Conservation (phyloP, 192 early-diverging fungal genomes). For the Gryganskiella cystojenkinii region DNA sequence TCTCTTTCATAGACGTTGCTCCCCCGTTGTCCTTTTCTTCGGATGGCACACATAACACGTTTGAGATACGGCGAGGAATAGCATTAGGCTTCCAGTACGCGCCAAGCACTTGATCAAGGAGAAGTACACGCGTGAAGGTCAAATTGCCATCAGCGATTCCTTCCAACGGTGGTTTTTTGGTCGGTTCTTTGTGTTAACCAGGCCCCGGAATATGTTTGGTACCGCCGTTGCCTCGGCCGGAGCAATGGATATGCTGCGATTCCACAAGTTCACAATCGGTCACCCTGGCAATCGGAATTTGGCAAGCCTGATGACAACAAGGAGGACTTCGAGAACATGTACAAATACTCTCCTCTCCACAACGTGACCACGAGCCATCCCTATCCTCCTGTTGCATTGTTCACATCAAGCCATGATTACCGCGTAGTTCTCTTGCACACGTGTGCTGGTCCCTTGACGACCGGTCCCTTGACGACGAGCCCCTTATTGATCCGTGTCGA, state of each 20-base stretch:
- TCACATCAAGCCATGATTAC: constrained; percentile 78
- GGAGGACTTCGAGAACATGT: constrained; percentile 72
- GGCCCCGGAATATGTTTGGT: constrained; percentile 79
- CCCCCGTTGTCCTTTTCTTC: too few species aligned
- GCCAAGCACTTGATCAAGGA: constrained; percentile 68
- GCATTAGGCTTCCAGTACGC: constrained; percentile 66
- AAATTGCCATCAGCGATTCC: constrained; percentile 71
- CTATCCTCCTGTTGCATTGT: constrained; percentile 71
- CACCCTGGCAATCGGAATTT: constrained; percentile 74
- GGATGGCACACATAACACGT: too few species aligned
- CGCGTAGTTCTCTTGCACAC: constrained; percentile 73
- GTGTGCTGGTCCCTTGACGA: constrained; percentile 56
- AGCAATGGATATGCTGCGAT: constrained; percentile 77
- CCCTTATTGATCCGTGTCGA: constrained; percentile 72
- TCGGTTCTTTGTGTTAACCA: constrained; percentile 79
- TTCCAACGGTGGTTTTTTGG: constrained; percentile 79
- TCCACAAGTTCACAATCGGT: constrained; percentile 86
- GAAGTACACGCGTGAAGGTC: constrained; percentile 66
- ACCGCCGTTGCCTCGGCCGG: constrained; percentile 73
- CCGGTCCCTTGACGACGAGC: constrained; percentile 62
- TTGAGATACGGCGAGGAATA: constrained; percentile 59
- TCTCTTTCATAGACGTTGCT: too few species aligned
- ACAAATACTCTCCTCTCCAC: constrained; percentile 76
- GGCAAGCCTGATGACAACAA: constrained; percentile 71
- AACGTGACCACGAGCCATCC: constrained; percentile 61